Evolutionary conservation across 352 stramenopile genomes (phyloP).

Genomic region (Phytophthora tubulina): DNA sequence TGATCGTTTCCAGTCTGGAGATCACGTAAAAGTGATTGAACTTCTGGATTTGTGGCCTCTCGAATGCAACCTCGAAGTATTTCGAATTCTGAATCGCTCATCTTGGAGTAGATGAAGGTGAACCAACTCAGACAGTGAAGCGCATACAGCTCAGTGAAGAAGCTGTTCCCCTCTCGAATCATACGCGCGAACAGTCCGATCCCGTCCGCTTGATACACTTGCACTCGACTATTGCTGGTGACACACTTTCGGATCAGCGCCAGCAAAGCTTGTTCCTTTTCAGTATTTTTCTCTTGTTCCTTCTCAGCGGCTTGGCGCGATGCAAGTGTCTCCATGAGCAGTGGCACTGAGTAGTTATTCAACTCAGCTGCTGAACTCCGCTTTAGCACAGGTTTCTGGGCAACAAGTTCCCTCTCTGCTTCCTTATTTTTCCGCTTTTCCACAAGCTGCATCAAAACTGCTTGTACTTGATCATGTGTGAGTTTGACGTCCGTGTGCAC

Average conservation of each 20-base stretch:
- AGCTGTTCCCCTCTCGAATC: constrained; percentile 23
- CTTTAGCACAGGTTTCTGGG: constrained; percentile 23
- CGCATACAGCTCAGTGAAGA: constrained; percentile 33
- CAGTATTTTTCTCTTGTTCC: neutral
- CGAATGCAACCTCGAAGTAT: constrained; percentile 20
- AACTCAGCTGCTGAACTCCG: constrained; percentile 17
- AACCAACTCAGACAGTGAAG: constrained; percentile 41
- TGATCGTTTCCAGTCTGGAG: constrained; percentile 23
- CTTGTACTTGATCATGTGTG: constrained; percentile 31
- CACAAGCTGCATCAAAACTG: constrained; percentile 23
- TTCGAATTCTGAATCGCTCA: constrained; percentile 31
- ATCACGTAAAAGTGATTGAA: constrained; percentile 14
- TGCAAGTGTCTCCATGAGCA: constrained; percentile 25
- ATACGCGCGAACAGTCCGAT: constrained; percentile 27
- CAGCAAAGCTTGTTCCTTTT: constrained; percentile 33
- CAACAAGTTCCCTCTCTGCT: constrained; percentile 15
- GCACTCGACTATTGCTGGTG: constrained; percentile 28
- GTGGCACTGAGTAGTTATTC: constrained; percentile 25
- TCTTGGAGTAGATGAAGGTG: constrained; percentile 42
- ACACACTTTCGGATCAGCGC: constrained; percentile 34
- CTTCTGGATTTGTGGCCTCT: constrained; percentile 14
- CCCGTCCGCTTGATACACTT: constrained; percentile 38
- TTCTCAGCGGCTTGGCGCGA: neutral
- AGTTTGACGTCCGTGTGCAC: constrained; percentile 35
- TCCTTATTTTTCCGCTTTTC: constrained; percentile 31